phyloP scores from a whole-genome alignment of 805 yeast species.

The Candida schatavii region DNA sequence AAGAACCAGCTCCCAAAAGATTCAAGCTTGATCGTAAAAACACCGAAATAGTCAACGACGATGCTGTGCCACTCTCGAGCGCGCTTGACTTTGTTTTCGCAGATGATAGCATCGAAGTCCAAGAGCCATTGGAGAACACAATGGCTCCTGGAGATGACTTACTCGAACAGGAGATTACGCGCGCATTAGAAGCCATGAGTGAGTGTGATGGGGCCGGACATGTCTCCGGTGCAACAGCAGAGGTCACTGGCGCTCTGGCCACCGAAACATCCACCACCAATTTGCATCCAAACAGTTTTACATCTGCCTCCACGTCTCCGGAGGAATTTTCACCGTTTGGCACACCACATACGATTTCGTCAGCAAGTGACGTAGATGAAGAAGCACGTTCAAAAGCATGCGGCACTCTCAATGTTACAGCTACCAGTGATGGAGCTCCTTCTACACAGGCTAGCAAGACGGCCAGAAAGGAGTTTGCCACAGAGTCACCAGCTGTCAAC shows the following conservation, averaged over 20 bases:
- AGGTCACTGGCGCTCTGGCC: too few species aligned
- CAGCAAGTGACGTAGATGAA: constrained; percentile 8
- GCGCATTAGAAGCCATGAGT: constrained; percentile 14
- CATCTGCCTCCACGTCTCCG: constrained; percentile 4
- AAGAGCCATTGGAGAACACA: too few species aligned
- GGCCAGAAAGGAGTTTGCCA: too few species aligned
- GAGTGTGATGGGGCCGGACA: too few species aligned
- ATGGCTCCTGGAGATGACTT: constrained; percentile 2
- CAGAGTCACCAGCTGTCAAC: neutral
- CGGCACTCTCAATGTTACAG: neutral
- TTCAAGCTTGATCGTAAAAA: too few species aligned
- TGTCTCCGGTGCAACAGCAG: too few species aligned
- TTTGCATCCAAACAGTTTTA: neutral
- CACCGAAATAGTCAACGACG: too few species aligned
- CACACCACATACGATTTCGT: constrained; percentile 8
- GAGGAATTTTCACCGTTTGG: constrained; percentile 13
- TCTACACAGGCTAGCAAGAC: neutral
- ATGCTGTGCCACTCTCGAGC: too few species aligned
- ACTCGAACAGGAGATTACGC: constrained; percentile 14
- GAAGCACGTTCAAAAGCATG: neutral
- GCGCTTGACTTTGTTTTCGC: too few species aligned
- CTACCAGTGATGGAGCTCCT: neutral
- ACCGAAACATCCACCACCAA: too few species aligned
- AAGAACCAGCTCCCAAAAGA: too few species aligned
- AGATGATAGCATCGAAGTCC: too few species aligned